phyloP scores from a whole-genome alignment of 768 basidiomycete genomes.

The Tylopilus rubrobrunneus region DNA sequence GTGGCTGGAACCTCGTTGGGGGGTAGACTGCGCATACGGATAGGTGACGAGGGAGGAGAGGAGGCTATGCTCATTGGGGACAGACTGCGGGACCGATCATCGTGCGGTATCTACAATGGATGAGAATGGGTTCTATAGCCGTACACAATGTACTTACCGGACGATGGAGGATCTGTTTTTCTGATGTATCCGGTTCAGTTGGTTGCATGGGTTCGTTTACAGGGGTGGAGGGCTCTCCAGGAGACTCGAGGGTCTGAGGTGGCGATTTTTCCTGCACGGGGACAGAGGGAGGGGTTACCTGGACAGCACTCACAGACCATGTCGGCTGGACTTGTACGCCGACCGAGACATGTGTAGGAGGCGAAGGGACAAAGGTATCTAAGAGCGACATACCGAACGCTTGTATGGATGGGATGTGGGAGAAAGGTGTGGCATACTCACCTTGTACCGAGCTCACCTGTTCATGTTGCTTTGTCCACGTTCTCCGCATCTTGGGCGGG shows the following conservation, averaged over 20 bases:
- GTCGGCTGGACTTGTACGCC: conserved; percentile 43
- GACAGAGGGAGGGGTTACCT: conserved; percentile 27
- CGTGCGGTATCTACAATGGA: conserved; percentile 27
- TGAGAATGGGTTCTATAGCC: conserved; percentile 17
- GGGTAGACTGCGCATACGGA: conserved; percentile 1
- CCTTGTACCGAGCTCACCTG: conserved; percentile 37
- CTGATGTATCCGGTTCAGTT: conserved; percentile 7
- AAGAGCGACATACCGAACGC: conserved; percentile 26
- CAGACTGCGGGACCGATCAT: conserved; percentile 43
- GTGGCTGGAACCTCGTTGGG: conserved; percentile 4
- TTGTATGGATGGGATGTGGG: conserved; percentile 16
- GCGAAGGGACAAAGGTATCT: conserved; percentile 25
- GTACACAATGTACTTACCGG: conserved; percentile 18
- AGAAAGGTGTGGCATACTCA: conserved; percentile 29
- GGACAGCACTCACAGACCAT: conserved; percentile 37
- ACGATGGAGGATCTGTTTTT: conserved; percentile 12
- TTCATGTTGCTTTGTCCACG: conserved; percentile 51
- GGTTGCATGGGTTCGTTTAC: conserved; percentile 9
- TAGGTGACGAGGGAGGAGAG: conserved; percentile 31
- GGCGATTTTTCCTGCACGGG: conserved; percentile 10
- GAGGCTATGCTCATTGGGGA: conserved; percentile 63
- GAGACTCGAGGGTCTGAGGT: conserved; percentile 1
- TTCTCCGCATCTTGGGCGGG: conserved; percentile 63
- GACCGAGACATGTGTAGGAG: conserved; percentile 35
- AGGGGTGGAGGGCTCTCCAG: conserved; percentile 9